These are phyloP conservation scores for Sporisorium exsertum DNA, from an alignment of 1,284 basidiomycete species.

Conservation along the genomic window DNA sequence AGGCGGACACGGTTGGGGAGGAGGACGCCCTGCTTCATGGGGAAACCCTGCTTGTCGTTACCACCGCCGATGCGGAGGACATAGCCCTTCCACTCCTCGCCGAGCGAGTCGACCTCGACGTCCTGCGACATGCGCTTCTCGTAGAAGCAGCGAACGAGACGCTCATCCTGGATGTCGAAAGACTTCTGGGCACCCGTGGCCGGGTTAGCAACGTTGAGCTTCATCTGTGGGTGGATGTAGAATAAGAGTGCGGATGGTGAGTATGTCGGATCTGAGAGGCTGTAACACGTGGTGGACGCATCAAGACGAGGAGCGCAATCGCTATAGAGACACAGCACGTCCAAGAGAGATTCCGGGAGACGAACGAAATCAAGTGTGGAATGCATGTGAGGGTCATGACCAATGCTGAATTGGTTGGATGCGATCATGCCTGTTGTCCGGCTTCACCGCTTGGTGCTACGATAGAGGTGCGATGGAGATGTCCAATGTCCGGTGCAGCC, in stretches of 20 bases:
- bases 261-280: slow-evolving; percentile 1
- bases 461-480: not conserved
- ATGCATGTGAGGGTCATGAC: not conserved
- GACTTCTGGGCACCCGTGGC: slow-evolving; percentile 95
- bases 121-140: slow-evolving; percentile 97
- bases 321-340: slow-evolving; percentile 32
- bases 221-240: slow-evolving; percentile 75
- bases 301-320: not conserved
- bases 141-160: slow-evolving; percentile 89
- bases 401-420: not conserved
- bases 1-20: slow-evolving; percentile 93
- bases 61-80: slow-evolving; percentile 96
- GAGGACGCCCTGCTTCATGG: slow-evolving; percentile 99
- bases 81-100: slow-evolving; percentile 98
- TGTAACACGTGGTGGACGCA: not conserved
- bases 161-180: slow-evolving; percentile 93
- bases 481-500: not conserved
- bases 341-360: not conserved
- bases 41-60: slow-evolving; percentile 87
- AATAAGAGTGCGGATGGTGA: slow-evolving; percentile 19
- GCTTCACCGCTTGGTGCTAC: too few species aligned
- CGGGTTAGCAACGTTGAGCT: slow-evolving; percentile 94
- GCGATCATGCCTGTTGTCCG: not conserved
- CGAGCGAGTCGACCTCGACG: slow-evolving; percentile 88
- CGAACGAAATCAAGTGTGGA: not conserved